Evolutionary conservation across 2,329 filamentous ascomycete genomes (phyloP), one percentile per base, ranked within the genome.

Genomic region (Mycocentrospora acerina): DNA sequence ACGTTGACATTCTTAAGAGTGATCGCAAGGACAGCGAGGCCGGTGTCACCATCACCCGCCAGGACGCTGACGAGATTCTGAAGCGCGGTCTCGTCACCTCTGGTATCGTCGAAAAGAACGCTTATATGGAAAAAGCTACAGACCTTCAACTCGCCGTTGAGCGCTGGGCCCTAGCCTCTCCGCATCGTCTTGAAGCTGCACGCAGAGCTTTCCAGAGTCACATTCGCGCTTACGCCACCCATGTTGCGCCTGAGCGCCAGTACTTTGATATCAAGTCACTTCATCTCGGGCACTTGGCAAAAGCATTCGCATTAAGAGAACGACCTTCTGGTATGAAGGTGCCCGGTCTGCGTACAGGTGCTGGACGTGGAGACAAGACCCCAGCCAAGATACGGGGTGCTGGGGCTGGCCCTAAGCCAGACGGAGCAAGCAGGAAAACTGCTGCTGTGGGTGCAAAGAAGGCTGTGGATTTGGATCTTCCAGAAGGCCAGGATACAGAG

Each of bases 201-300:
- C 81, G 89, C 14, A 82, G 88, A 52, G 93, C 85, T 0, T 98
- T 88, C 72, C 89, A 94, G 62, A 93, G 88, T 34, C 90, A 97
- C 60, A 85, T 98, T 37, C 80, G 93, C 37, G 93, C 93, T 1
- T 98, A 98, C 65, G 90, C 93, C 2, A 98, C 93, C 0, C 93
- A 98, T 67, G 81, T 91, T 18, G 84, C 87, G 19, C 83, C 85
- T 29, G 93, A 98, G 71, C 79, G 93, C 35, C 74, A 75, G 35
- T 90, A 86, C 63, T 98, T 98, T 66, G 88, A 97, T 66, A 94
- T 96, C 68, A 90, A 88, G 44, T 81, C 88, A 58, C 72, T 98
- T 31, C 93, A 98, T 66, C 72, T 97, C 7, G 93, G 93, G 3
- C 93, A 98, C 73, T 74, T 93, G 50, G 91, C 91, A 7, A 98